A percentile compares a stretch with the other conserved stretches of the same genome.
Conservation (phyloP, 176 grass and related monocot species). For the Echinochloa phyllopogon region DNA sequence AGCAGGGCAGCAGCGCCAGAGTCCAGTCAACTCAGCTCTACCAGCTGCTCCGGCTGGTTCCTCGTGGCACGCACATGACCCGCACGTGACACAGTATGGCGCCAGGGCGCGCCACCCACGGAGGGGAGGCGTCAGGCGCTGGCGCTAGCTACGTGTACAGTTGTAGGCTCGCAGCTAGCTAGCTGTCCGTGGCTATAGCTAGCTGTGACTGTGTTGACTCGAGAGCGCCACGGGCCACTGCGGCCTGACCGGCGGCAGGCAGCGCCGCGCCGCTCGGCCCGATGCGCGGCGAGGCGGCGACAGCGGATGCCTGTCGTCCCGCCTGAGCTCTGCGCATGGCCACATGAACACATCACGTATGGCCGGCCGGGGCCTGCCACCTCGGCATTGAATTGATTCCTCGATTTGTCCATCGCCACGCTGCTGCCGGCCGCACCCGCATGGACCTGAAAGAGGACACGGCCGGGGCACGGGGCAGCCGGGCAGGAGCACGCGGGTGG, state of each 20-base stretch:
- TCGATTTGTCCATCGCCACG: no score
- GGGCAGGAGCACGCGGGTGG: no score
- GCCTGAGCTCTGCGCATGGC: background rate
- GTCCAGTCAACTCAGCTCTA: background rate
- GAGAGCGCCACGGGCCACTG: background rate
- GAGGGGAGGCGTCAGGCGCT: background rate
- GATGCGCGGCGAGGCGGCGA: background rate
- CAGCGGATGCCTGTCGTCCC: background rate
- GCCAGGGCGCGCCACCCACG: no score
- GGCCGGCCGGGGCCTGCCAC: background rate
- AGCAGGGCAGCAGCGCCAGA: background rate
- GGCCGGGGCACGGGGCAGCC: no score
- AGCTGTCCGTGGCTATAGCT: background rate
- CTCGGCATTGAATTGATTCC: no score
- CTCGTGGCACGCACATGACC: background rate
- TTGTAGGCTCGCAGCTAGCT: background rate
- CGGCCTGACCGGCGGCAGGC: no score
- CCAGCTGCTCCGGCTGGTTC: background rate
- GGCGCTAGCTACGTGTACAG: no score
- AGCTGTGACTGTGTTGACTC: background rate
- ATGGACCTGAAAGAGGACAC: no score
- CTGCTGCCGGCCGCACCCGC: no score
- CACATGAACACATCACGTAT: background rate
- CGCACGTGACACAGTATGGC: conserved; percentile 31
- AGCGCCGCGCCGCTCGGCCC: background rate